Percentiles rank a stretch among this genome's conserved stretches.
Conservation (phyloP, 805 yeast species). For the Tetrapisispora nanseiensis region DNA sequence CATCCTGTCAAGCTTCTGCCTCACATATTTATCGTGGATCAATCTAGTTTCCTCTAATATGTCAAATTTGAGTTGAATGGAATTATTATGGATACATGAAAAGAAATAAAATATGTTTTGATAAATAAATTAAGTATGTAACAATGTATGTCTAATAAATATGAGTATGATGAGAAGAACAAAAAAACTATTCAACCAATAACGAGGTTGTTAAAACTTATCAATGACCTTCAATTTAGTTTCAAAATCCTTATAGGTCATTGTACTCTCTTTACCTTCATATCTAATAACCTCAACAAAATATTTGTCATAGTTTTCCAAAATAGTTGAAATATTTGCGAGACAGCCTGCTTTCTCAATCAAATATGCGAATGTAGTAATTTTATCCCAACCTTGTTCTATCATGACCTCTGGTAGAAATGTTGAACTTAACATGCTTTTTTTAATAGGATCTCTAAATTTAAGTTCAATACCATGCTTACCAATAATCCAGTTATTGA, state of each 20-base stretch:
- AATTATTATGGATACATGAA: too few relatives aligned
- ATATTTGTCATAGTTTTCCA: conserved; percentile 27
- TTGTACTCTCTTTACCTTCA: conserved; percentile 40
- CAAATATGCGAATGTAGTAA: conserved; percentile 59
- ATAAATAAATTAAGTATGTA: too few relatives aligned
- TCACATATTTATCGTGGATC: conserved; percentile 42
- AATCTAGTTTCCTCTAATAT: not conserved
- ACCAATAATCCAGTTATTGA: conserved; percentile 74
- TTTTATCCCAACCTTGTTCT: conserved; percentile 70
- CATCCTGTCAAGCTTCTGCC: conserved; percentile 78
- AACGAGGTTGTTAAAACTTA: too few relatives aligned
- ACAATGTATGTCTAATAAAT: too few relatives aligned
- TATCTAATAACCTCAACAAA: conserved; percentile 43
- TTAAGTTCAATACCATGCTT: conserved; percentile 65
- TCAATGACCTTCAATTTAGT: too few relatives aligned
- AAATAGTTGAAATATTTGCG: conserved; percentile 18
- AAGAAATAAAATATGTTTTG: too few relatives aligned
- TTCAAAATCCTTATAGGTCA: conserved; percentile 35
- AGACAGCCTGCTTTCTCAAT: conserved; percentile 60
- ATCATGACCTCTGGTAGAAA: conserved; percentile 84
- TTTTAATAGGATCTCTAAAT: conserved; percentile 32
- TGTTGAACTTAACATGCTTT: conserved; percentile 52
- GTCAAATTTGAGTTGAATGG: too few relatives aligned
- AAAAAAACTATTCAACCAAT: too few relatives aligned
- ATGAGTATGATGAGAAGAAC: too few relatives aligned